phyloP scores from a whole-genome alignment of 257 asterid species.

The Capsicum pubescens region DNA sequence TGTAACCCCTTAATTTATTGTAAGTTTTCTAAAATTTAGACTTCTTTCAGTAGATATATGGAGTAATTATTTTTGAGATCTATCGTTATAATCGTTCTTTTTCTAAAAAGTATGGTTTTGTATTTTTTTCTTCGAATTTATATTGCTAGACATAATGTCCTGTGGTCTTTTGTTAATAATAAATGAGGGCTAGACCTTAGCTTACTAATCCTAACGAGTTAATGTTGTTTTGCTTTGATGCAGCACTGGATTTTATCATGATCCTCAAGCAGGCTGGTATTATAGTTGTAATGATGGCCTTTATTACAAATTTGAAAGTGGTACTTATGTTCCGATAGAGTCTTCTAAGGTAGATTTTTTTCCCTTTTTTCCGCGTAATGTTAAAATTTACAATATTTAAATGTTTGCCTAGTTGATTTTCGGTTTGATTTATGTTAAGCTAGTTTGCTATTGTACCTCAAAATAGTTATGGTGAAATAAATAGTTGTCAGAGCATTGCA shows the following conservation, averaged over 20 bases:
- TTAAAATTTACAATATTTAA: background rate
- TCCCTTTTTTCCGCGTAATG: background rate
- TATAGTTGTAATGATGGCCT: slow-evolving; percentile 79
- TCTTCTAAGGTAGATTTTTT: slow-evolving; percentile 49
- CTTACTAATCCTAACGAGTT: no score
- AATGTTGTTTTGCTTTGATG: slow-evolving; percentile 33
- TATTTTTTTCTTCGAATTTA: no score
- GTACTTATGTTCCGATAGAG: slow-evolving; percentile 72
- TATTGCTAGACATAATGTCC: no score
- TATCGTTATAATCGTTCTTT: no score
- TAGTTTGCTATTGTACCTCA: background rate
- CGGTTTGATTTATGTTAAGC: background rate
- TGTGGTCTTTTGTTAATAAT: no score
- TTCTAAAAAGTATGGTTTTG: no score
- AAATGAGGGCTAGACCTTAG: no score
- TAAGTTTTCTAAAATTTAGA: background rate
- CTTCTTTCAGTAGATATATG: no score
- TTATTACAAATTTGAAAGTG: slow-evolving; percentile 87
- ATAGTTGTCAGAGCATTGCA: slow-evolving; percentile 23
- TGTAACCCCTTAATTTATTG: background rate
- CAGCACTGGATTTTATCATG: slow-evolving; percentile 95
- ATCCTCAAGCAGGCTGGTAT: slow-evolving; percentile 88
- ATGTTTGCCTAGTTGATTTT: background rate
- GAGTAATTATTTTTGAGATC: no score
- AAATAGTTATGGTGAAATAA: slow-evolving; percentile 34